A percentile compares a stretch with the other conserved stretches of the same genome.
Conservation (phyloP, 2,329 filamentous ascomycete species). For the Atkinsonella texensis region DNA sequence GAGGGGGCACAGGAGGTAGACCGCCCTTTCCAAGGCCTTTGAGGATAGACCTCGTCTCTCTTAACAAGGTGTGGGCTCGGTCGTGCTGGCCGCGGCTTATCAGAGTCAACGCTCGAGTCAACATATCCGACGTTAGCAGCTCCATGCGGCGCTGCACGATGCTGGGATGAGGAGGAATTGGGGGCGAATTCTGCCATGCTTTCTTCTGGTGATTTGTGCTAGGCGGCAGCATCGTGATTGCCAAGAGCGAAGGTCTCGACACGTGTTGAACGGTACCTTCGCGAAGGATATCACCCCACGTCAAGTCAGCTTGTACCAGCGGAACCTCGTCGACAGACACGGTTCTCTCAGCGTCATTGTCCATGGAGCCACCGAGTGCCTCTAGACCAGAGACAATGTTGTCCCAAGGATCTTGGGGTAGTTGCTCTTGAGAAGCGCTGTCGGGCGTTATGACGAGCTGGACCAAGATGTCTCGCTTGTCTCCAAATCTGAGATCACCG, state of each 20-base stretch:
- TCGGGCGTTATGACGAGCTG: conserved; percentile 89
- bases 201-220: conserved; percentile 49
- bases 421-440: conserved; percentile 65
- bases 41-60: conserved; percentile 87
- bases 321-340: conserved; percentile 90
- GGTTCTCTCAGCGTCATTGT: conserved; percentile 72
- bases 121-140: conserved; percentile 93
- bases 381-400: conserved; percentile 92
- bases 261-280: conserved; percentile 79
- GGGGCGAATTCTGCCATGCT: conserved; percentile 54
- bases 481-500: conserved; percentile 86
- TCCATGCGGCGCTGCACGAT: conserved; percentile 98
- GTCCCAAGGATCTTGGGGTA: conserved; percentile 93
- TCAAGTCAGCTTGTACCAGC: conserved; percentile 86
- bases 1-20: conserved; percentile 72
- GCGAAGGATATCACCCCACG: conserved; percentile 83
- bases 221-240: conserved; percentile 88
- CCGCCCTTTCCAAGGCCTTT: conserved; percentile 94
- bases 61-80: conserved; percentile 79
- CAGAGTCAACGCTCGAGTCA: conserved; percentile 80
- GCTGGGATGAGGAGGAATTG: conserved; percentile 87
- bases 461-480: conserved; percentile 87
- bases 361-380: conserved; percentile 76
- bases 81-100: conserved; percentile 89
- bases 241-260: conserved; percentile 77